These are phyloP conservation scores for Pyrus pyrifolia DNA, from an alignment of 306 rosid species.

Conservation along the genomic window DNA sequence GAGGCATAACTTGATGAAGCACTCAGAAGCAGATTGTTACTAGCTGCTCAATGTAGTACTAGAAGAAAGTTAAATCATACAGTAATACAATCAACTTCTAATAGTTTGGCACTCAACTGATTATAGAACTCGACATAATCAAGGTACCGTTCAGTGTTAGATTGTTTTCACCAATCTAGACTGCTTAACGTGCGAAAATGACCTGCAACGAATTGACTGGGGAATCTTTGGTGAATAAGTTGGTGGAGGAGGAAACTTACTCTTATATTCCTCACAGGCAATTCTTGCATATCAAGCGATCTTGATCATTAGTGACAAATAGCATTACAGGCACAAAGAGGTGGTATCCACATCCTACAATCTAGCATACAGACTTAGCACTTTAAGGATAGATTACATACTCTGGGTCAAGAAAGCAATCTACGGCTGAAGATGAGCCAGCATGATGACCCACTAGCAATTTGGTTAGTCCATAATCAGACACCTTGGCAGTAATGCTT, in stretches of 20 bases:
- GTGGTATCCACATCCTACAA: not conserved
- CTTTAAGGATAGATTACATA: slow-evolving; percentile 27
- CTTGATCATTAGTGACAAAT: not conserved
- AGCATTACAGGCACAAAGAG: not conserved
- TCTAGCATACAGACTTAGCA: not conserved
- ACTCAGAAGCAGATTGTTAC: not conserved
- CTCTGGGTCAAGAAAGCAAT: slow-evolving; percentile 65
- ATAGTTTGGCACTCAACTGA: not conserved
- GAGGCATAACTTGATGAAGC: not conserved
- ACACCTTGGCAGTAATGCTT: slow-evolving; percentile 46
- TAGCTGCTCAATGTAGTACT: not conserved
- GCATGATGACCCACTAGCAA: slow-evolving; percentile 33
- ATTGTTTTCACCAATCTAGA: not conserved
- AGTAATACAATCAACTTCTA: not conserved
- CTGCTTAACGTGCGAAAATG: not conserved
- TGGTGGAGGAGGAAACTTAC: not conserved
- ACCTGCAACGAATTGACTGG: not conserved
- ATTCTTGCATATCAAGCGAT: not conserved
- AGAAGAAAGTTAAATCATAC: not conserved
- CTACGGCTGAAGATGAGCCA: slow-evolving; percentile 47
- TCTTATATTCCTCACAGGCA: not conserved
- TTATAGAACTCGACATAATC: not conserved
- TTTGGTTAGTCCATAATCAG: slow-evolving; percentile 56
- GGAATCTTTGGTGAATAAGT: not conserved
- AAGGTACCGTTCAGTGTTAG: not conserved